phyloP scores from a whole-genome alignment of 257 asterid genomes.

The Primulina tabacum region DNA sequence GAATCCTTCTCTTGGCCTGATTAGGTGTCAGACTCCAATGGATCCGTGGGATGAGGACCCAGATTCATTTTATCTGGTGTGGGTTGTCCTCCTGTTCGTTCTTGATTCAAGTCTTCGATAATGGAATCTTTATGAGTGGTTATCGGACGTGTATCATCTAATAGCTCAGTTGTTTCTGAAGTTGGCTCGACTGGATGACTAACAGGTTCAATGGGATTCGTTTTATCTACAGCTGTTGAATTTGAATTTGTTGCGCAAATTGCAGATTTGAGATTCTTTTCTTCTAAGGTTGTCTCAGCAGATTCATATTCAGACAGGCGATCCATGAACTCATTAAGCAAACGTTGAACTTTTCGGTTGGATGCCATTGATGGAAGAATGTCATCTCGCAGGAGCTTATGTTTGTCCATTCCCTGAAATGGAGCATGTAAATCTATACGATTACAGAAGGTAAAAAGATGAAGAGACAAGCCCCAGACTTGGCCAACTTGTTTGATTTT shows the following conservation, averaged over 20 bases:
- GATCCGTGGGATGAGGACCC: slow-evolving; percentile 32
- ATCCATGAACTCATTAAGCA: slow-evolving; percentile 82
- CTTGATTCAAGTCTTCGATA: slow-evolving; percentile 26
- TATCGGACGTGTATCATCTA: slow-evolving; percentile 26
- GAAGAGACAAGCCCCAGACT: neutral
- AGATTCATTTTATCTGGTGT: slow-evolving; percentile 39
- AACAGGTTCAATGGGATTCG: slow-evolving; percentile 25
- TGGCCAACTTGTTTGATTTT: neutral
- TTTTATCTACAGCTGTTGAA: slow-evolving; percentile 27
- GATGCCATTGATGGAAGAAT: slow-evolving; percentile 99
- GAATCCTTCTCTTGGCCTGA: slow-evolving; percentile 33
- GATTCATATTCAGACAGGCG: slow-evolving; percentile 68
- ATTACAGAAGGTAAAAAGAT: too few species aligned
- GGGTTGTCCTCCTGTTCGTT: slow-evolving; percentile 20
- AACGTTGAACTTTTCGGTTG: slow-evolving; percentile 83
- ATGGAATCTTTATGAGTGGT: slow-evolving; percentile 27
- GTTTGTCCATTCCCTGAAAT: slow-evolving; percentile 80
- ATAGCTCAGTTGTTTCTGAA: slow-evolving; percentile 31
- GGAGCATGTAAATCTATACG: too few species aligned
- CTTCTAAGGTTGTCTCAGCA: slow-evolving; percentile 31
- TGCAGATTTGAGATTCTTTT: slow-evolving; percentile 25
- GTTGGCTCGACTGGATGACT: slow-evolving; percentile 28
- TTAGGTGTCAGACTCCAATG: slow-evolving; percentile 17
- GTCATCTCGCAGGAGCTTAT: slow-evolving; percentile 87
- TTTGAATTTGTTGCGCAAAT: slow-evolving; percentile 21